Evolutionary conservation across 495 filamentous ascomycete species (phyloP).

Genomic region (Xylaria acuta): DNA sequence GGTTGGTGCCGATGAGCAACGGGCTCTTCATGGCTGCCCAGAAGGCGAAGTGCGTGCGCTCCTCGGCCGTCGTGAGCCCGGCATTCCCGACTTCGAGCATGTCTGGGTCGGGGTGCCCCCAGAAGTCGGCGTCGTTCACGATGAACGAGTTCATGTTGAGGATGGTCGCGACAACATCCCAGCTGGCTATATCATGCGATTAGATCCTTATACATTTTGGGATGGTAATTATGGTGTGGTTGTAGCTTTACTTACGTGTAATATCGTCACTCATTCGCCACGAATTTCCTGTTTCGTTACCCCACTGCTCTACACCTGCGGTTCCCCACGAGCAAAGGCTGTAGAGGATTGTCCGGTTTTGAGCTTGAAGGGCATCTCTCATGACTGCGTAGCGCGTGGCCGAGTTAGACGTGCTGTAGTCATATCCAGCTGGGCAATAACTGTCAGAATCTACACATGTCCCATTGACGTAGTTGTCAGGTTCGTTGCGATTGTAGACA

Average conservation of each 20-base stretch:
- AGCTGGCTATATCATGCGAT: conserved; percentile 30
- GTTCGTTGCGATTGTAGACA: conserved; percentile 35
- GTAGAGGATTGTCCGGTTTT: conserved; percentile 66
- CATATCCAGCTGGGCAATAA: conserved; percentile 50
- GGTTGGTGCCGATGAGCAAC: conserved; percentile 52
- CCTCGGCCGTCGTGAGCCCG: conserved; percentile 55
- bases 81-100: conserved; percentile 76
- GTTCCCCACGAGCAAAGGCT: conserved; percentile 70
- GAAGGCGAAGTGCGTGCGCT: conserved; percentile 51
- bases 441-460: conserved; percentile 49
- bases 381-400: conserved; percentile 62
- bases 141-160: conserved; percentile 60
- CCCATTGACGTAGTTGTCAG: conserved; percentile 35
- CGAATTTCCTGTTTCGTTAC: conserved; percentile 61
- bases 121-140: conserved; percentile 57
- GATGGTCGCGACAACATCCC: conserved; percentile 48
- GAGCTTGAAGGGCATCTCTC: conserved; percentile 63
- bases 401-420: conserved; percentile 60
- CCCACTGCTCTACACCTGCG: conserved; percentile 49
- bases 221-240: conserved; percentile 23
- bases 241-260: conserved; percentile 25
- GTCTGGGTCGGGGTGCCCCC: conserved; percentile 66
- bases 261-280: conserved; percentile 65
- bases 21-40: conserved; percentile 43
- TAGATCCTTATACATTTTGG: conserved; percentile 34